Conservation (phyloP, 2,329 filamentous ascomycete species). For the Aspergillus pseudonomiae region DNA sequence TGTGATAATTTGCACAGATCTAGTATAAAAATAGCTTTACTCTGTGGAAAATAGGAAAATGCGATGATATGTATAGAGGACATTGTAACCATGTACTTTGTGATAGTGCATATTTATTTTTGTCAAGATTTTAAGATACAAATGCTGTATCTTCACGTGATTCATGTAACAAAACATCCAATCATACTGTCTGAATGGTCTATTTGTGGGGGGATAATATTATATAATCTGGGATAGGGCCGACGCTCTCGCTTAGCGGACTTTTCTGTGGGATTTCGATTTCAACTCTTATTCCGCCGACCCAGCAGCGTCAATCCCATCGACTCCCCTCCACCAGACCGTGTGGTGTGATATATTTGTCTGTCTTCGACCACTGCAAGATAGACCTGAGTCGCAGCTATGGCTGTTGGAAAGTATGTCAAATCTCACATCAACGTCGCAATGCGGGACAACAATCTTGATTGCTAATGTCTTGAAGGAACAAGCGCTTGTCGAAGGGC, state of each 20-base stretch:
- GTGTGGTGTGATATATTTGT: constrained; percentile 45
- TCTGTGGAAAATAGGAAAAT: not conserved
- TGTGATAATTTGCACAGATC: too few species aligned
- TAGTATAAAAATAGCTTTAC: not conserved
- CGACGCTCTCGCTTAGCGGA: constrained; percentile 47
- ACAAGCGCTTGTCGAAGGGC: constrained; percentile 99
- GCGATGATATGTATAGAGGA: not conserved
- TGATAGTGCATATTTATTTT: not conserved
- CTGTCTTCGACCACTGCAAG: constrained; percentile 45
- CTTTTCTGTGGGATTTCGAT: constrained; percentile 50
- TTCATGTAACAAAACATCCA: not conserved
- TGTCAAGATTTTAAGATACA: not conserved
- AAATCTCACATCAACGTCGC: constrained; percentile 12
- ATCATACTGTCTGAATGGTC: not conserved
- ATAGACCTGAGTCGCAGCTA: constrained; percentile 63
- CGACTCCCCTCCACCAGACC: constrained; percentile 41
- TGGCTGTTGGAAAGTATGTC: constrained; percentile 80
- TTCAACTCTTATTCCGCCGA: constrained; percentile 39
- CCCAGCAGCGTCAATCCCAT: constrained; percentile 37
- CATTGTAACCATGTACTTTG: not conserved
- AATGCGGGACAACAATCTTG: not conserved
- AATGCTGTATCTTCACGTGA: not conserved
- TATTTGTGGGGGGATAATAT: constrained; percentile 23
- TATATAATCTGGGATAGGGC: constrained; percentile 40
- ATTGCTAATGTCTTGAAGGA: constrained; percentile 59